These are phyloP conservation scores for Xylaria longipes DNA, from an alignment of 495 filamentous ascomycete species.

Conservation along the genomic window DNA sequence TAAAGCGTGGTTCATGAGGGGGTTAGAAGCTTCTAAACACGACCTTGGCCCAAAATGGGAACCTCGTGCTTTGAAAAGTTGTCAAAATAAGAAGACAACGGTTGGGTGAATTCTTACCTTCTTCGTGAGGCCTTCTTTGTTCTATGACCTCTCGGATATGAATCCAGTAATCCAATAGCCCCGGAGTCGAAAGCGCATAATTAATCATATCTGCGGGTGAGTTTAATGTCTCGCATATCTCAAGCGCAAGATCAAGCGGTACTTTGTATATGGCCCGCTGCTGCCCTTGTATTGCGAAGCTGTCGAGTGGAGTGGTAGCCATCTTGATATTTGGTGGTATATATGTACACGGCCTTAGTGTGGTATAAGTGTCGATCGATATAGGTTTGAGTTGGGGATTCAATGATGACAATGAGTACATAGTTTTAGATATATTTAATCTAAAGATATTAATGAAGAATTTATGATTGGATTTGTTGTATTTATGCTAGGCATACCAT, in stretches of 20 bases:
- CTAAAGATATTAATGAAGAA: not conserved
- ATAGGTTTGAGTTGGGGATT: not conserved
- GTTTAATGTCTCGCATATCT: not conserved
- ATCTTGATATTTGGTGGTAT: not conserved
- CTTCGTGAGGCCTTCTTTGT: not conserved
- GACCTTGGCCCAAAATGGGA: too few species aligned
- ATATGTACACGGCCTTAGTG: not conserved
- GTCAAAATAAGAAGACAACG: too few species aligned
- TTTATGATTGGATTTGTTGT: not conserved
- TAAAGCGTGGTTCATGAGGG: too few species aligned
- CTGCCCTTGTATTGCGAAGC: not conserved
- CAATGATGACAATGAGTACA: not conserved
- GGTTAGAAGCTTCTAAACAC: too few species aligned
- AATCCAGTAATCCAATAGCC: not conserved
- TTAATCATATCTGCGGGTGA: not conserved
- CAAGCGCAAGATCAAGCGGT: not conserved
- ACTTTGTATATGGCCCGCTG: not conserved
- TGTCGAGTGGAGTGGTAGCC: conserved; percentile 1
- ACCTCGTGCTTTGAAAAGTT: too few species aligned
- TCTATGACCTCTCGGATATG: not conserved
- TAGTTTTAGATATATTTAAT: not conserved
- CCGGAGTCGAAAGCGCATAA: not conserved
- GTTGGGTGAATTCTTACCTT: too few species aligned
- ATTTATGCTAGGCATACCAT: not conserved
- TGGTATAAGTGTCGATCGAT: not conserved